Evolutionary conservation across 2,329 filamentous ascomycete genomes (phyloP), one percentile per base, ranked within the genome.

Genomic region (Orbilia ellipsospora): DNA sequence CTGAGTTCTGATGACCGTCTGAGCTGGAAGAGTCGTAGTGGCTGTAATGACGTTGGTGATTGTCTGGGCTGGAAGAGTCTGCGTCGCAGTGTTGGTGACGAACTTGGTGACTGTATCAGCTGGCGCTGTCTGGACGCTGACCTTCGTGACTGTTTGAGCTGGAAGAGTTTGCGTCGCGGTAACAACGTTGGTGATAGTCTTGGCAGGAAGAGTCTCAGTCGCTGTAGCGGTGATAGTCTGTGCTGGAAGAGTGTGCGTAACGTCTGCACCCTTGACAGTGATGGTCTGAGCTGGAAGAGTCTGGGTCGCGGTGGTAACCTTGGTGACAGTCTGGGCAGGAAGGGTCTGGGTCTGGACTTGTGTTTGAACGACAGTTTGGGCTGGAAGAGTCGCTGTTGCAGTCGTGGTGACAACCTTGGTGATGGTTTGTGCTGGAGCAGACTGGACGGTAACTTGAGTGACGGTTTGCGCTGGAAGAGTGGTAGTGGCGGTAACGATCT

Each of bases 81-180:
- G 12, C 12, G 44, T 18, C 6, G 15, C 44, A 6, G 12, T 52
- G 18, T 20, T 23, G 44, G 42, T 59, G 52, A 26, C n/a, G 10
- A 48, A 56, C 55, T 48, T 68, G 20, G 65, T 69, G 36, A 60
- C 45, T 4, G 28, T 45, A 26, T 16, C 16, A 15, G 44, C 55
- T 2, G 26, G 42, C 28, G 48, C 26, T 12, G 12, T 40, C 55
- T 59, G 44, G 55, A 45, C 18, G 18, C 23, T 48, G 40, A 18
- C n/a, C 44, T 62, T 52, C 2, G 48, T 52, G 18, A 48, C 44
- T 3, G 44, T 48, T 18, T 48, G 8, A 18, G 15, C 50, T 26
- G n/a, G n/a, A 23, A 52, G 16, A 52, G 50, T 52, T 23, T 23
- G 10, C 1, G 50, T 52, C 16, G 12, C 18, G 16, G 50, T 52